Base-by-base conservation (phyloP, 1,284 basidiomycete species). In the Meripilus lineatus region DNA sequence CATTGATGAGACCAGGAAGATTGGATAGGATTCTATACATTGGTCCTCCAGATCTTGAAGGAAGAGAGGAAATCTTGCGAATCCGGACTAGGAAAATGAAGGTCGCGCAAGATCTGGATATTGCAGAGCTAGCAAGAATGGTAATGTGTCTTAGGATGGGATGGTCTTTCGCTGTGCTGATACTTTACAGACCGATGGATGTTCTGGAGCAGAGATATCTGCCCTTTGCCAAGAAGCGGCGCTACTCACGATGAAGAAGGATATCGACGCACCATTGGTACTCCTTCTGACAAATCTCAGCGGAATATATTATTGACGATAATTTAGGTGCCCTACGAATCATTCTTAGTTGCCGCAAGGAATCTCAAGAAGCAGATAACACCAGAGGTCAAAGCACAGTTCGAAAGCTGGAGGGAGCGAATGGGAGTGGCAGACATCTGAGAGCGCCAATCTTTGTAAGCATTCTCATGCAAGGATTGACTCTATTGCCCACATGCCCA, bases 161-260 rank as follows among this genome's bases (percentile, higher is more conserved):
- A 39, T 50, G 22, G 25, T 23, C 17, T 25, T 30, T 33, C 38
- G 22, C 26, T 24, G 23, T 13, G 32, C 15, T 34, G 18, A 18
- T 35, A 8, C 11, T 15, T 38, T 38, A 18, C 53, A 97, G 93
- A 89, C 92, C 3, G 81, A 89, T 8, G 96, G 95, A 1, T 99
- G 92, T 59, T 98, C 95, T 10, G 96, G 96, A 8, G 96, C 96
- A 5, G 96, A 99, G 61, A 84, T 99, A 22, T 77, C 83, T 5
- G 82, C 88, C 1, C 76, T 99, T 39, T 98, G 94, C 61, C 96
- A 99, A 68, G 95, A 99, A 64, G 96, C 96, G 2, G 96, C 95
- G 0, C 65, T 99, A 51, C 62, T 86, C 32, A 89, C 93, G 0
- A 95, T 96, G 90, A 84, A 90, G 56, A 74, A 80, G 50, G 77